Base-by-base conservation (phyloP, 768 basidiomycete species). In the Termitomyces sp. region DNA sequence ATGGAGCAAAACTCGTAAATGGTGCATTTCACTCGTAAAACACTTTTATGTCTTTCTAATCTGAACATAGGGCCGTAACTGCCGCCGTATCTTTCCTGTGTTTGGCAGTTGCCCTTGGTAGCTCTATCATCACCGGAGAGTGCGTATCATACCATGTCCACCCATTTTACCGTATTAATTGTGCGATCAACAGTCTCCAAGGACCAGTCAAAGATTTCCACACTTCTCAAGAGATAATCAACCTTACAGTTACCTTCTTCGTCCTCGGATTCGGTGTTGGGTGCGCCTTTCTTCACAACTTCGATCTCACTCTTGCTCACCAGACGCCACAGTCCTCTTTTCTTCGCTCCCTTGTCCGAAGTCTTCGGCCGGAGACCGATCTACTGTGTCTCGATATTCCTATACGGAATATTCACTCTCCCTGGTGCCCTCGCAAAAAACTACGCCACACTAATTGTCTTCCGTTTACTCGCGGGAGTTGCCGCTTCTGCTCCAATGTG, bases 331-430 rank as follows among this genome's bases (percentile, higher is more conserved):
- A 69, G 73, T 18, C 77, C 82, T 18, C 72, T 78, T 55, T 64
- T 74, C 60, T 74, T 66, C 69, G 79, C 74, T 12, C 74, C 64
- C 9, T 63, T 77, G 5, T 74, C 73, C 5, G 75, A 77, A 56
- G 68, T 77, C 22, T 64, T 73, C 20, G 75, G 76, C 2, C 66
- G 76, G 24, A 68, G 62, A 29, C 73, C 72, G 6, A 69, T 76
- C 7, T 77, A 77, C 58, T 64, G 61, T 46, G 62, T 72, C 54
- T 74, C 70, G 59, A 70, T 77, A 47, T 72, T 75, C 62, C 64
- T 78, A 39, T 77, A 69, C 62, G 73, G 75, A 57, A 69, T 82
- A 50, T 80, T 79, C 69, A 78, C 77, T 20, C 71, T 83, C 18
- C 79, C 77, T 7, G 69, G 73, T 45, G 75, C 77, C 0, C 70